A percentile compares a stretch with the other conserved stretches of the same genome.
Conservation (phyloP, 257 asterid species). For the Rubia yunnanensis region DNA sequence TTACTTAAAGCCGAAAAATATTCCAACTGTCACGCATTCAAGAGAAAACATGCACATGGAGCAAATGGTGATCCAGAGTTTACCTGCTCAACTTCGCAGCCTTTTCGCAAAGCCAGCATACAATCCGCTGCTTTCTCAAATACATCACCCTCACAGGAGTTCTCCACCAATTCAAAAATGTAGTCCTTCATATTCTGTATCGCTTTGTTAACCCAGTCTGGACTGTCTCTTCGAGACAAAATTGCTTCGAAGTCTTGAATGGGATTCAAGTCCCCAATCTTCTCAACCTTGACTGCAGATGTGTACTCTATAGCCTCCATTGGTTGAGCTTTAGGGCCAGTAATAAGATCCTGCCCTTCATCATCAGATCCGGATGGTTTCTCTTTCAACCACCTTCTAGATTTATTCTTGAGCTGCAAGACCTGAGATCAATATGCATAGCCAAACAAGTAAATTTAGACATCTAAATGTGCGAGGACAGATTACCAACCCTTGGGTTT, state of each 20-base stretch:
- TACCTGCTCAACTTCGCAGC: conserved; percentile 89
- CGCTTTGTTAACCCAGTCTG: conserved; percentile 73
- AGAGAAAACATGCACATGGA: background rate
- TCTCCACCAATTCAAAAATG: conserved; percentile 54
- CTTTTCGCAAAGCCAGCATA: conserved; percentile 68
- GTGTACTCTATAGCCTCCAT: conserved; percentile 44
- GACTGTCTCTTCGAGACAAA: conserved; percentile 78
- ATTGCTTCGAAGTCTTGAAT: conserved; percentile 81
- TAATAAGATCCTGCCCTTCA: conserved; percentile 31
- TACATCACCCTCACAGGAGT: conserved; percentile 51
- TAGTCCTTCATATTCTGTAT: conserved; percentile 61
- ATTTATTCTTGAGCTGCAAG: conserved; percentile 76
- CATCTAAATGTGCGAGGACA: background rate
- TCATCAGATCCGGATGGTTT: conserved; percentile 67
- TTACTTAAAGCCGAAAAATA: background rate
- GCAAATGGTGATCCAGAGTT: conserved; percentile 2
- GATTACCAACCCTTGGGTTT: conserved; percentile 67
- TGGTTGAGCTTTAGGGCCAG: conserved; percentile 36
- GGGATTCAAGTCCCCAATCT: conserved; percentile 60
- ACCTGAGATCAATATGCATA: conserved; percentile 8
- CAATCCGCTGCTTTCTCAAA: conserved; percentile 56
- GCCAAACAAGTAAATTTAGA: background rate
- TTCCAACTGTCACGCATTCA: background rate
- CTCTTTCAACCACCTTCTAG: conserved; percentile 52
- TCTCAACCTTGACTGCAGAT: conserved; percentile 46